These are phyloP conservation scores for Trametes gibbosa DNA, from an alignment of 768 basidiomycete species.

Conservation along the genomic window DNA sequence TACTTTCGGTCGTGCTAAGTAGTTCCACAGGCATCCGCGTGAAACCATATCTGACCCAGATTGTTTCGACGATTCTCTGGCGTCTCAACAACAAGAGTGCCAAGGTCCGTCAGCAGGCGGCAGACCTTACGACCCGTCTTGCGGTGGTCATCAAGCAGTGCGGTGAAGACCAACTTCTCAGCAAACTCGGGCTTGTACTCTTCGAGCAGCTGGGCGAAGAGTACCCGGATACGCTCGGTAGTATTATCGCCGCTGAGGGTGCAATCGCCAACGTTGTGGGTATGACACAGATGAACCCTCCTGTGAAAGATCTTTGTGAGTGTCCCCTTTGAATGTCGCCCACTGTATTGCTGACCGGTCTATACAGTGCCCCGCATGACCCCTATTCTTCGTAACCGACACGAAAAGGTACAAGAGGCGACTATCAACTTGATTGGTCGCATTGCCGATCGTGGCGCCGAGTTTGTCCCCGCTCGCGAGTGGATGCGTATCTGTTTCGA, in stretches of 20 bases:
- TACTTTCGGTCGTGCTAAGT: background rate
- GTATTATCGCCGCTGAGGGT: slow-evolving; percentile 97
- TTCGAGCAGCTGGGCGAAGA: slow-evolving; percentile 99
- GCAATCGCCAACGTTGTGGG: slow-evolving; percentile 99
- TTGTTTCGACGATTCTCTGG: slow-evolving; percentile 98
- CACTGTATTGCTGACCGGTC: slow-evolving; percentile 14
- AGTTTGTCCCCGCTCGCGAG: slow-evolving; percentile 97
- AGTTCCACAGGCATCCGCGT: slow-evolving; percentile 71
- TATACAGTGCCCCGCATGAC: slow-evolving; percentile 94
- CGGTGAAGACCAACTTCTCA: slow-evolving; percentile 92
- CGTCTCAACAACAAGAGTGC: slow-evolving; percentile 99
- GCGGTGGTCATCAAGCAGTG: slow-evolving; percentile 99
- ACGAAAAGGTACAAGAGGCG: slow-evolving; percentile 99
- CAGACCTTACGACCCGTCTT: slow-evolving; percentile 94
- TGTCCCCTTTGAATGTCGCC: slow-evolving; percentile 23
- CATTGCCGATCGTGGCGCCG: slow-evolving; percentile 98
- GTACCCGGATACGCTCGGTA: slow-evolving; percentile 98
- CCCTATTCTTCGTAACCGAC: slow-evolving; percentile 97
- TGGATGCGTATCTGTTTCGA: slow-evolving; percentile 99
- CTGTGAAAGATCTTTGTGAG: slow-evolving; percentile 97
- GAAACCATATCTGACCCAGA: slow-evolving; percentile 97
- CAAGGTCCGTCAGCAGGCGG: slow-evolving; percentile 98
- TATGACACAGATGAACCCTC: slow-evolving; percentile 99
- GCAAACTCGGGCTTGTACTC: slow-evolving; percentile 93
- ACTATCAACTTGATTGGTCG: slow-evolving; percentile 99